Base-by-base conservation (phyloP, 2,329 filamentous ascomycete species). In the Fusarium sp. region DNA sequence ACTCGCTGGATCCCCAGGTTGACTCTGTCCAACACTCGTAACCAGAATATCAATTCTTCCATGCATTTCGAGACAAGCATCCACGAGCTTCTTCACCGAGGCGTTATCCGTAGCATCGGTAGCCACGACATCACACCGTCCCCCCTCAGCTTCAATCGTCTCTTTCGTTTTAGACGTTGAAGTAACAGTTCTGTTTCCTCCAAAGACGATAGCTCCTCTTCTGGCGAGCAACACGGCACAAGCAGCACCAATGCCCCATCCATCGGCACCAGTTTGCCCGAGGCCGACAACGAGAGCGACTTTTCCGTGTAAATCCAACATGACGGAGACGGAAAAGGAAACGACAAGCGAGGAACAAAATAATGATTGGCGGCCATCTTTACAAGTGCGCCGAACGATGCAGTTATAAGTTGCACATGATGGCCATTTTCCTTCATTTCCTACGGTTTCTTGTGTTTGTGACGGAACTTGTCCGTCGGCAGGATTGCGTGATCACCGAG, bases 31-130 rank as follows among this genome's bases (percentile, higher is more conserved):
- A 4, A 91, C 90, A 62, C 91, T 91, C 71, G 90, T 90, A 17
- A 92, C 78, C 0, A 92, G 80, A 25, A 92, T 88, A 71, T 92
- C 90, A 63, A 91, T 87, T 7, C 87, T 84, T 10, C 88, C 88
- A 69, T 90, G 85, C 43, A 85, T 86, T 0, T 82, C 77, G 20
- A 89, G 75, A 52, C 88, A 90, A 0, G 85, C 84, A 37, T 88
- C 85, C 4, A 91, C 85, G 0, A 91, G 84, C 0, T 79, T 78
- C 70, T 88, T 86, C 76, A 90, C 88, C 17, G 87, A 87, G 0
- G 80, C 76, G 0, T 86, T 84, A 7, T 86, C 85, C 0, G 89
- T 91, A 3, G 89, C 89, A 73, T 91, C 82, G 15, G 83, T 83
- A 7, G 79, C 82, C 76, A 88, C 80, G 5, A 87, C 76, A 12